Base-by-base conservation (phyloP, 129 eudicot species). In the Arctium minus region DNA sequence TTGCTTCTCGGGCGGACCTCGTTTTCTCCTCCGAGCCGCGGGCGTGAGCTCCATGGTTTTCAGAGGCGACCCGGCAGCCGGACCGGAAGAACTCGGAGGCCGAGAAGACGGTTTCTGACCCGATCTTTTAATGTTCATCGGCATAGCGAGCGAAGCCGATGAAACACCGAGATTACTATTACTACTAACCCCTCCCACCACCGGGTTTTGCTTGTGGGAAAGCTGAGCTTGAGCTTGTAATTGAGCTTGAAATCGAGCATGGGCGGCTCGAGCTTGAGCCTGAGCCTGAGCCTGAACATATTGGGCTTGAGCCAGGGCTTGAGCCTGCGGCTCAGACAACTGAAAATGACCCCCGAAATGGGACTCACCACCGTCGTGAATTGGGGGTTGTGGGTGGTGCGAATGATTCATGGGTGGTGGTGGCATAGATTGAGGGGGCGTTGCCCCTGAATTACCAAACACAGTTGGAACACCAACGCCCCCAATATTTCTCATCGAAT, bases 1-100 rank as follows among this genome's bases (percentile, higher is more conserved):
- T 68, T 86, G 87, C 70, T 90, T 90, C 84, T 88, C 97, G 8
- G 92, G 88, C 1, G 87, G 87, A 74, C 87, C 91, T 76, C 89
- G 75, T 80, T 91, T 91, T 85, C 84, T 85, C 76, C 97, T 91
- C 74, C 89, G 91, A 56, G 93, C 94, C 64, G 94, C 94, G 2
- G 99, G 97, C 22, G 99, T 82, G 69, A 95, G 75, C 56, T 95
- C 99, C 97, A 95, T 91, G 36, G 97, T 93, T 83, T 93, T 95
- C 84, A 91, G 79, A 12, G 97, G 97, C 1, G 97, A 89, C 33
- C 88, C 92, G 5, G 87, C 79, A 4, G 87, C 91, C 33, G 89
- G 88, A 79, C 95, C 95, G 2, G 97, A 85, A 6, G 92, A 89
- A 82, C 88, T 89, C 6, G 92, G 88, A 3, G 85, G 90, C 73